Base-by-base conservation (phyloP, 2,329 filamentous ascomycete species). In the Raffaelea ambrosiae region DNA sequence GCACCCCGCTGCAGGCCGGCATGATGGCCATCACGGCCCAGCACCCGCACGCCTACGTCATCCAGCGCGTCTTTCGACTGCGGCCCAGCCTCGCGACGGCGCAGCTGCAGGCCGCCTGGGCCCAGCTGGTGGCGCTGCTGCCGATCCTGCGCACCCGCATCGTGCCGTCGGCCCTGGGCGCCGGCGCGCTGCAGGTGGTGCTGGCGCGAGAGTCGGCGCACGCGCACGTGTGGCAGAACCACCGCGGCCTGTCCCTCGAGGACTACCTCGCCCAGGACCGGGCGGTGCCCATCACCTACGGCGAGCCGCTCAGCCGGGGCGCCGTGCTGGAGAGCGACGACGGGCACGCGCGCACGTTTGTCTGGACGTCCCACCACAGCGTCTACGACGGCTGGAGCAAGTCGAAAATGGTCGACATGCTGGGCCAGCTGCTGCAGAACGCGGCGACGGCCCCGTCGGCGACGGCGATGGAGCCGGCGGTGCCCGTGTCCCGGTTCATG, bases 321-420 rank as follows among this genome's bases (percentile, higher is more conserved):
- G 70, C 66, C 4, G 70, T 66, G 3, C 56, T 75, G 13, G 60
- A 73, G 13, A 47, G 60, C 3, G 61, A 65, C 29, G 52, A 55
- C 7, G 58, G 57, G 4, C 60, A 56, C 33, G 64, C 60, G 43
- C 56, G 61, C 16, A 62, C 67, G 52, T 74, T 78, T 51, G 68
- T 78, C 16, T 60, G 75, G 52, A 74, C 72, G 1, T 71, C 76
- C 61, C 76, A 79, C 53, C 76, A 79, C 52, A 72, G 69, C 5
- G 57, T 79, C 0, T 80, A 79, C 50, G 76, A 80, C 46, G 76
- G 19, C 67, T 67, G 2, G 74, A 69, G 31, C 31, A 33, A 33
- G 31, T 9, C 31, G 9, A 33, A 33, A 16, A 33, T 33, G 31
- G 16, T 33, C 31, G 31, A 33, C 31, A 33, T 33, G 31, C 31